These are phyloP conservation scores for Pyricularia grisea DNA, from an alignment of 2,329 filamentous ascomycete species.

Conservation along the genomic window DNA sequence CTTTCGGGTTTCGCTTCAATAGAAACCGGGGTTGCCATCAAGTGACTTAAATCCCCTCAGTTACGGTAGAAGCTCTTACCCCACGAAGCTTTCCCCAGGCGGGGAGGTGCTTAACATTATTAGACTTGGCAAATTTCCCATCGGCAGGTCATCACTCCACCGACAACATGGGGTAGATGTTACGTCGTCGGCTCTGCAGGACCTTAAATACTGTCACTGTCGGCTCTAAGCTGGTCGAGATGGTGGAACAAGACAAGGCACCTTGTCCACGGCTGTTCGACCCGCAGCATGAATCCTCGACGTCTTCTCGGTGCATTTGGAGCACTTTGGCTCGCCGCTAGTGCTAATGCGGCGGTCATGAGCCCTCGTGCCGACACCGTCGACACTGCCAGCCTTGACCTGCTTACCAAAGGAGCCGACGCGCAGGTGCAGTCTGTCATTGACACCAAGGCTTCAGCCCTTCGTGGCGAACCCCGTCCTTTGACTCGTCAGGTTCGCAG, in stretches of 20 bases:
- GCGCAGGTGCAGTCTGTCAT: slow-evolving; percentile 1
- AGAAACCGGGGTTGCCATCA: neutral
- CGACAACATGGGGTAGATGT: neutral
- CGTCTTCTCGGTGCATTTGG: neutral
- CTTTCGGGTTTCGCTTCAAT: neutral
- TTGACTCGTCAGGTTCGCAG: slow-evolving; percentile 1
- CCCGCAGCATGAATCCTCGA: neutral
- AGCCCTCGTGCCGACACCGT: neutral
- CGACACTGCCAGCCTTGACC: neutral
- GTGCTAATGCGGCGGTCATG: neutral
- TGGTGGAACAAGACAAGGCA: neutral
- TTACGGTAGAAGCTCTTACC: neutral
- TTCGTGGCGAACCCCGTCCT: neutral
- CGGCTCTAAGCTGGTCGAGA: neutral
- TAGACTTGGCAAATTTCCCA: neutral
- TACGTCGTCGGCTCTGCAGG: neutral
- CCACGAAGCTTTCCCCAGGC: neutral
- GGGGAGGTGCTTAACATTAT: neutral
- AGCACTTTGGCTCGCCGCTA: neutral
- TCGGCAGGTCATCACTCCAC: neutral
- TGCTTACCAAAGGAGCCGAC: slow-evolving; percentile 2
- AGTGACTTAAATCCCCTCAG: neutral
- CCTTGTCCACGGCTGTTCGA: neutral
- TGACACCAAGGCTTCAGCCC: neutral
- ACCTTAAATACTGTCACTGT: neutral